Evolutionary conservation across 768 basidiomycete genomes (phyloP).

Genomic region (Lenzites betulinus): DNA sequence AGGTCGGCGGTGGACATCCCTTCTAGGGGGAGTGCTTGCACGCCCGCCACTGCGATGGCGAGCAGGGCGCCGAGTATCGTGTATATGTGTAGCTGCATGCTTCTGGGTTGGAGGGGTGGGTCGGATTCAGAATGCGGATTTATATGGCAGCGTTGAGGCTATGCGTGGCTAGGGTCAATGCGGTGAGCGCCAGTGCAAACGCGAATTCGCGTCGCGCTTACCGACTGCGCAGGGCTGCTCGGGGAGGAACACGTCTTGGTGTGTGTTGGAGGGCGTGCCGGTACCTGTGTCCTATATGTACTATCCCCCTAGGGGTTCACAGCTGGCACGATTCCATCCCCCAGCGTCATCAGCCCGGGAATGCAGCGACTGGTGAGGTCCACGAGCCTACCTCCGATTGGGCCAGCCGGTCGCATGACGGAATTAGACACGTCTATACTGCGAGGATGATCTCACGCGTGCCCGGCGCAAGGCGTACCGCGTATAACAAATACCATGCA

Average conservation of each 20-base stretch:
- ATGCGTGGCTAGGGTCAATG: no score
- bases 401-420: background rate
- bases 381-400: background rate
- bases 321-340: background rate
- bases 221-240: no score
- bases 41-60: background rate
- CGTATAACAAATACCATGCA: background rate
- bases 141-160: background rate
- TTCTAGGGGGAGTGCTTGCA: background rate
- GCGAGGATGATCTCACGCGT: background rate
- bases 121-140: background rate
- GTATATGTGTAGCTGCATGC: background rate
- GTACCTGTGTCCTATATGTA: background rate
- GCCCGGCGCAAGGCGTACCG: no score
- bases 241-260: background rate
- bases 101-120: background rate
- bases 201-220: no score
- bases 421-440: background rate
- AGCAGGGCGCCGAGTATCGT: background rate
- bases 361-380: background rate
- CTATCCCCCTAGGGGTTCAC: background rate
- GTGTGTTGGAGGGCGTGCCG: background rate
- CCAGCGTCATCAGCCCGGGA: conserved; percentile 8
- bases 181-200: no score
- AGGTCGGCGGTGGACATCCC: background rate